Base-by-base conservation (phyloP, 352 stramenopile species). In the Chrysophaeum taylorii region DNA sequence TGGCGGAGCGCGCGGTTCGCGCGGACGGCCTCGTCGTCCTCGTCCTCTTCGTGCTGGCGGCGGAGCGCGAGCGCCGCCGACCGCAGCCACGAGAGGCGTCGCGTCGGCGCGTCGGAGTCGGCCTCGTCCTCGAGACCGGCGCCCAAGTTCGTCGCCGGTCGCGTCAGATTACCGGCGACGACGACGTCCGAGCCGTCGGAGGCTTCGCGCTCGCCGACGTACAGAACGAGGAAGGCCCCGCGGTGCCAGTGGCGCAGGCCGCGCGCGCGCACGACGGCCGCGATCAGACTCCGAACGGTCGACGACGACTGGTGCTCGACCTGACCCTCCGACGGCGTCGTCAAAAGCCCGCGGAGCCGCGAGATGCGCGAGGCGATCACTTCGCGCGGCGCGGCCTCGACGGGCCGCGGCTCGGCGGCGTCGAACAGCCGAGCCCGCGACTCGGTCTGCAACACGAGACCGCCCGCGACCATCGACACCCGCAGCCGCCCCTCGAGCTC, bases 201-300 rank as follows among this genome's bases (percentile, higher is more conserved):
- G 12, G 9, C 52, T 12, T 25, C 7, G 7, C 52, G 9, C 2
- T 63, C 33, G 52, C 52, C 52, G 27, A 63, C 52, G 52, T 27
- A 63, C 27, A 63, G 52, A 12, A 63, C 33, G 52, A 63, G 9
- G 52, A 63, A 63, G 27, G 2, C 7, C 27, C 52, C 52, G 2
- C n/a, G 7, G 52, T 63, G 52, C 52, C 52, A 63, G 52, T 63
- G 52, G 27, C 52, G 52, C 52, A n/a, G 52, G 25, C 27, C 29
- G 9, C 52, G 52, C 27, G 52, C 52, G 52, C 52, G 52, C 52
- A 63, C 27, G 5, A 63, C 52, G 9, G 52, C 52, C 9, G 33
- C 52, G 27, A 63, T 63, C 9, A 63, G 52, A 5, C 27, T 41
- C 52, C 5, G 9, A 5, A 63, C 39, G 27, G 52, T 41, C 27